Evolutionary conservation across 2,329 filamentous ascomycete species (phyloP), one percentile per base, ranked within the genome.

Genomic region (Sordariomycetes sp.): DNA sequence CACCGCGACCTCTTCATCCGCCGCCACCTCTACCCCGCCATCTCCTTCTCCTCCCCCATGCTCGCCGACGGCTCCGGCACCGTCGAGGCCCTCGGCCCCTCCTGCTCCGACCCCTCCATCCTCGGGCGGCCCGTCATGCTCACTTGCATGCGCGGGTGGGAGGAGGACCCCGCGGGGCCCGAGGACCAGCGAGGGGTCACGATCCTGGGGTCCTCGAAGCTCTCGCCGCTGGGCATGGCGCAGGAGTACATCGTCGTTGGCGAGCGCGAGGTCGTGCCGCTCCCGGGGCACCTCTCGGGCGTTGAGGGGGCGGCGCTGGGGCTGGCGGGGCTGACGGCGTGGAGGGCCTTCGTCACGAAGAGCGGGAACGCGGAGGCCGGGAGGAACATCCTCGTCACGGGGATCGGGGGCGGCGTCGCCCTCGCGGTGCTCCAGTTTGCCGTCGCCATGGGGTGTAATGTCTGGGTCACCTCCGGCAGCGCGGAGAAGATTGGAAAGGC

Each of bases 1-100:
- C 94, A 97, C 74, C 87, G 91, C 64, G 94, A 97, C 70, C 82
- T 95, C 63, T 97, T 96, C 74, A 87, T 95, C 71, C 88, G 92
- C 57, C 90, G 94, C 70, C 86, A 91, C 66, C 82, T 95, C 48
- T 97, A 97, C 75, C 92, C 92, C 0, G 86, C 82, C 63, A 86
- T 90, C 56, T 86, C 87, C 13, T 95, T 95, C 69, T 78, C 81
- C 59, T 76, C 84, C 6, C 89, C 92, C 1, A 74, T 97, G 50
- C 79, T 95, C 28, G 84, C 90, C 60, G 92, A 97, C 68, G 92
- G 89, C 62, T 85, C 80, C 63, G 92, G 91, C 57, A 74, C 80
- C 58, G 89, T 97, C 3, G 78, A 85, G 34, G 73, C 76, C 4
- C 73, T 82, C 2, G 89, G 89, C 13, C 68, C 79, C 1, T 72